Evolutionary conservation across 805 yeast species (phyloP).

Genomic region (Lachancea kluyveri): DNA sequence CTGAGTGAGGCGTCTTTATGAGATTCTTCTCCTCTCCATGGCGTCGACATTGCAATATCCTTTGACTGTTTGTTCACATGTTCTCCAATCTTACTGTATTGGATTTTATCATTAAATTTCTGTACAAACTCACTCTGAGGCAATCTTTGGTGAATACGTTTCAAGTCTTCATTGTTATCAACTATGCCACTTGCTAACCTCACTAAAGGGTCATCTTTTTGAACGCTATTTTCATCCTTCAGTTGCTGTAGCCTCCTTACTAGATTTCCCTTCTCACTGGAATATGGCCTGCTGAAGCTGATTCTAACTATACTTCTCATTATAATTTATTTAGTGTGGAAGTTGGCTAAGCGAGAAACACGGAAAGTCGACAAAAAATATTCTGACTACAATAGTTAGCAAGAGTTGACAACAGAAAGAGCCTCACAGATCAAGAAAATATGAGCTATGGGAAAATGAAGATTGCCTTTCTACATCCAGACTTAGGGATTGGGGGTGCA

Average conservation of each 20-base stretch:
- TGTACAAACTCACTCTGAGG: constrained; percentile 33
- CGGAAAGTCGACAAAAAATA: no score
- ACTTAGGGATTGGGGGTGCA: constrained; percentile 96
- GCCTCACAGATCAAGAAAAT: not conserved
- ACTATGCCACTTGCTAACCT: constrained; percentile 16
- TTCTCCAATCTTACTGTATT: constrained; percentile 37
- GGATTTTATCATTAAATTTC: constrained; percentile 36
- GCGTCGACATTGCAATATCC: constrained; percentile 44
- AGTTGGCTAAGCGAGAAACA: no score
- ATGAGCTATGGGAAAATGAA: constrained; percentile 30
- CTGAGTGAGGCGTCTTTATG: constrained; percentile 42
- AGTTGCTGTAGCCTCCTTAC: constrained; percentile 23
- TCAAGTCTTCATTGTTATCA: constrained; percentile 20
- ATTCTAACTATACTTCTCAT: no score
- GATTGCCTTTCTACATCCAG: constrained; percentile 91
- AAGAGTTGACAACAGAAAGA: not conserved
- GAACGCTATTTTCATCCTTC: constrained; percentile 18
- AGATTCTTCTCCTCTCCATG: constrained; percentile 57
- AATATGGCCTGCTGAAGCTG: no score
- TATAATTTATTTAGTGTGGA: no score
- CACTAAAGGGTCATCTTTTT: constrained; percentile 23
- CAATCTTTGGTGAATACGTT: constrained; percentile 24
- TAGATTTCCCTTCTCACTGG: no score
- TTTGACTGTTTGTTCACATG: constrained; percentile 39
- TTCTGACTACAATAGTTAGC: not conserved